Percentiles rank a stretch among this genome's conserved stretches.
phyloP scores from a whole-genome alignment of 345 rosid genomes.

The Euphorbia lathyris region DNA sequence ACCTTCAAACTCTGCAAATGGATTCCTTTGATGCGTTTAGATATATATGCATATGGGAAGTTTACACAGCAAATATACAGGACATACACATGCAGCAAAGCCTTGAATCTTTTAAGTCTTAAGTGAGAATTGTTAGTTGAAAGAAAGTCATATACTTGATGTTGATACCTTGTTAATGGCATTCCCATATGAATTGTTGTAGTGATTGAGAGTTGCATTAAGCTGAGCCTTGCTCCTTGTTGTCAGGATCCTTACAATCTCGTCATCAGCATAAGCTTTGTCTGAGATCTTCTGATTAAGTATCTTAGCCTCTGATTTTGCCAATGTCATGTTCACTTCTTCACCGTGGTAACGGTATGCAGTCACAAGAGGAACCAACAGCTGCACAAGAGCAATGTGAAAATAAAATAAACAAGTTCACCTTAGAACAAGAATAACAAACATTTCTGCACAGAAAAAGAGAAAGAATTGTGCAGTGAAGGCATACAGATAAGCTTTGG shows the following conservation, averaged over 20 bases:
- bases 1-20: slow-evolving; percentile 61
- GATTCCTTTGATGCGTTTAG: slow-evolving; percentile 10
- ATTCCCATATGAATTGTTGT: slow-evolving; percentile 60
- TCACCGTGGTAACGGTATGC: slow-evolving; percentile 78
- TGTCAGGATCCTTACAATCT: slow-evolving; percentile 70
- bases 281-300: slow-evolving; percentile 71
- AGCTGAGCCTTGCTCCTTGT: slow-evolving; percentile 87
- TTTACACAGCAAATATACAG: not conserved
- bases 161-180: slow-evolving; percentile 67
- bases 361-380: slow-evolving; percentile 76
- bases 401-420: not conserved
- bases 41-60: not conserved
- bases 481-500: too few species aligned
- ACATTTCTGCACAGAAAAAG: not conserved
- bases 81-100: not conserved
- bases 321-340: slow-evolving; percentile 63
- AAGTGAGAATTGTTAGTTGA: not conserved
- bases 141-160: not conserved
- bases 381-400: slow-evolving; percentile 37
- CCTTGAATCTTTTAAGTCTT: not conserved
- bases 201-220: slow-evolving; percentile 71
- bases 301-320: slow-evolving; percentile 77
- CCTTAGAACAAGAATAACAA: not conserved
- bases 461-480: not conserved
- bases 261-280: slow-evolving; percentile 71